Conservation (phyloP, 768 basidiomycete genomes). For the Lactarius indigo region DNA sequence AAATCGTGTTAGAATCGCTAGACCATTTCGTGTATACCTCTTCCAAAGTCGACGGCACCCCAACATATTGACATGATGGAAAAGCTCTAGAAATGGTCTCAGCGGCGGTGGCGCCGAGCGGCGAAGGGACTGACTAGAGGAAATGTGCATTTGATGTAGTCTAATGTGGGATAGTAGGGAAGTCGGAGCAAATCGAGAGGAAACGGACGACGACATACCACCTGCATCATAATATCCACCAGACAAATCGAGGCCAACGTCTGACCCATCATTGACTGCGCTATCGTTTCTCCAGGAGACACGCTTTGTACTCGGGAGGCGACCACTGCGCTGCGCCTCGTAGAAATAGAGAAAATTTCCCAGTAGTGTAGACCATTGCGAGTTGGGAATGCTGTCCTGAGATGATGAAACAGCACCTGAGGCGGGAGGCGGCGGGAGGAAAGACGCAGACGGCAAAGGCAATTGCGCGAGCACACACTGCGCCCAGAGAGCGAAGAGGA, state of each 20-base stretch:
- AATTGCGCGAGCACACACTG: conserved; percentile 49
- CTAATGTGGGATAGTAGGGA: conserved; percentile 35
- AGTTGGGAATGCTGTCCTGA: conserved; percentile 46
- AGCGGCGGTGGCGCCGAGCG: conserved; percentile 2
- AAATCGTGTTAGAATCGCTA: not conserved
- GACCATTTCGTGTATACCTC: conserved; percentile 42
- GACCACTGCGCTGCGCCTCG: conserved; percentile 85
- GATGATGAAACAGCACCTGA: conserved; percentile 50
- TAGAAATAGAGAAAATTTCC: conserved; percentile 86
- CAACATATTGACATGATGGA: conserved; percentile 84
- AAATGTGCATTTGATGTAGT: conserved; percentile 86
- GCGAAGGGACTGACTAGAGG: conserved; percentile 55
- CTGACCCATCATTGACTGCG: conserved; percentile 69
- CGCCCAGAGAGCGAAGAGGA: conserved; percentile 24
- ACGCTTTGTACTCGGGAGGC: conserved; percentile 61
- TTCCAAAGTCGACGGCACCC: conserved; percentile 83
- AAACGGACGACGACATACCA: conserved; percentile 42
- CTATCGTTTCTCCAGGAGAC: conserved; percentile 88
- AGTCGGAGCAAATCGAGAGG: not conserved
- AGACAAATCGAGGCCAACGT: conserved; percentile 68
- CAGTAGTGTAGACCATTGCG: conserved; percentile 78
- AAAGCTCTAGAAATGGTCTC: conserved; percentile 51
- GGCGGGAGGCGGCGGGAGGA: conserved; percentile 56
- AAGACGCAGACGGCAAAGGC: conserved; percentile 60
- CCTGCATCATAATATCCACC: conserved; percentile 95